phyloP scores from a whole-genome alignment of 2,329 filamentous ascomycete species.

The Bipolaris zeicola region DNA sequence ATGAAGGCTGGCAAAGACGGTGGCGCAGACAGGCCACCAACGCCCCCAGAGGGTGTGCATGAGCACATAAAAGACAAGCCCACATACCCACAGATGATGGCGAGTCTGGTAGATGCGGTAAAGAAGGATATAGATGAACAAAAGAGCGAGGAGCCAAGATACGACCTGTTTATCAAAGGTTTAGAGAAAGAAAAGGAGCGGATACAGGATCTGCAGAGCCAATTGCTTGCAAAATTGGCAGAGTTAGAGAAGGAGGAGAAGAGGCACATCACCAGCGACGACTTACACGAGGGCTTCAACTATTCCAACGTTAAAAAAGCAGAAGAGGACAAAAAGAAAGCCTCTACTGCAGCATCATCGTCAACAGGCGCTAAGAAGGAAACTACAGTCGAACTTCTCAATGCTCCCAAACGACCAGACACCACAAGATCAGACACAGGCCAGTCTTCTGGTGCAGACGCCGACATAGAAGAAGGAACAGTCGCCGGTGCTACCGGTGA shows the following conservation, averaged over 20 bases:
- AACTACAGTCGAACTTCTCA: constrained; percentile 70
- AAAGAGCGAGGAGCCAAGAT: constrained; percentile 69
- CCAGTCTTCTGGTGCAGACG: constrained; percentile 64
- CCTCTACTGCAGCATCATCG: constrained; percentile 32
- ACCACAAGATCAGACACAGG: constrained; percentile 49
- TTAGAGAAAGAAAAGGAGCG: constrained; percentile 77
- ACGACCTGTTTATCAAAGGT: constrained; percentile 77
- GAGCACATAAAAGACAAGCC: constrained; percentile 74
- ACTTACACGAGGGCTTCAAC: constrained; percentile 87
- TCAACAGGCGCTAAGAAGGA: constrained; percentile 31
- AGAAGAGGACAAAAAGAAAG: constrained; percentile 22
- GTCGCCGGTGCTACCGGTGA: constrained; percentile 39
- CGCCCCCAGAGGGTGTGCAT: constrained; percentile 80
- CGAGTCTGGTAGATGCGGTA: constrained; percentile 90
- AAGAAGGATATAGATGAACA: constrained; percentile 80
- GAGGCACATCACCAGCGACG: constrained; percentile 92
- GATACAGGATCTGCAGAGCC: constrained; percentile 75
- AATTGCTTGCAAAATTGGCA: constrained; percentile 74
- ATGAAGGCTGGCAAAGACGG: constrained; percentile 54
- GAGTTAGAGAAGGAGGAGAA: constrained; percentile 84
- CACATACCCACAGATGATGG: constrained; percentile 97
- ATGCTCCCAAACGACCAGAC: constrained; percentile 60
- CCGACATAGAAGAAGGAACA: constrained; percentile 62
- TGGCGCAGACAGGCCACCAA: constrained; percentile 63
- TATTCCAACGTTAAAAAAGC: constrained; percentile 72